These are phyloP conservation scores for Hypoxylon sp. DNA, from an alignment of 2,329 filamentous ascomycete genomes.

Conservation along the genomic window DNA sequence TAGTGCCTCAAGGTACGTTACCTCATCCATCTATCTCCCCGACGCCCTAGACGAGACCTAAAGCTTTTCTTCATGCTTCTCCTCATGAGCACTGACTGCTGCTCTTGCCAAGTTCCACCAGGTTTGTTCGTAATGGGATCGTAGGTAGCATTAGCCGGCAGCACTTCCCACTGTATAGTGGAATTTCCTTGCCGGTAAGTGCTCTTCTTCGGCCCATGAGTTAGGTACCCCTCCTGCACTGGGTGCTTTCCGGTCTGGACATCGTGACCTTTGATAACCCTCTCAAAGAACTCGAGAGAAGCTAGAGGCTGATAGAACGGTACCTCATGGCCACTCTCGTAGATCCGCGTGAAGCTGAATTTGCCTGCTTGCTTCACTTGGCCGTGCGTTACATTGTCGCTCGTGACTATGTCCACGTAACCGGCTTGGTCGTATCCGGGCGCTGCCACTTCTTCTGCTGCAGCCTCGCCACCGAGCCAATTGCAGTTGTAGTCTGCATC, in stretches of 20 bases:
- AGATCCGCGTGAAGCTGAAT: slow-evolving; percentile 66
- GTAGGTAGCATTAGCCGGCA: slow-evolving; percentile 54
- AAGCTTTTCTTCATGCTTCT: slow-evolving; percentile 43
- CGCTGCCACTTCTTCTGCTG: slow-evolving; percentile 56
- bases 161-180: slow-evolving; percentile 55
- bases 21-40: slow-evolving; percentile 14
- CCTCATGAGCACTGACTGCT: slow-evolving; percentile 43
- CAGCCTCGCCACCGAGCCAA: slow-evolving; percentile 52
- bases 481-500: slow-evolving; percentile 55
- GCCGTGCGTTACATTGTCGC: slow-evolving; percentile 63
- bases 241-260: slow-evolving; percentile 62
- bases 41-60: slow-evolving; percentile 19
- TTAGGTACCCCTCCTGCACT: slow-evolving; percentile 52
- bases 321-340: slow-evolving; percentile 59
- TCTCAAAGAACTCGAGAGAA: slow-evolving; percentile 64
- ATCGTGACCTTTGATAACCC: slow-evolving; percentile 63
- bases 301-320: slow-evolving; percentile 69
- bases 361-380: slow-evolving; percentile 66
- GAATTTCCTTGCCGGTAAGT: slow-evolving; percentile 62
- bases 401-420: slow-evolving; percentile 61
- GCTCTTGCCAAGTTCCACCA: slow-evolving; percentile 47
- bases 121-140: slow-evolving; percentile 52
- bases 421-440: slow-evolving; percentile 61
- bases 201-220: slow-evolving; percentile 58
- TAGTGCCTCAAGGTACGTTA: not conserved